These are phyloP conservation scores for Lizanozyma gosingica DNA, from an alignment of 1,139 yeast genomes.

Conservation along the genomic window DNA sequence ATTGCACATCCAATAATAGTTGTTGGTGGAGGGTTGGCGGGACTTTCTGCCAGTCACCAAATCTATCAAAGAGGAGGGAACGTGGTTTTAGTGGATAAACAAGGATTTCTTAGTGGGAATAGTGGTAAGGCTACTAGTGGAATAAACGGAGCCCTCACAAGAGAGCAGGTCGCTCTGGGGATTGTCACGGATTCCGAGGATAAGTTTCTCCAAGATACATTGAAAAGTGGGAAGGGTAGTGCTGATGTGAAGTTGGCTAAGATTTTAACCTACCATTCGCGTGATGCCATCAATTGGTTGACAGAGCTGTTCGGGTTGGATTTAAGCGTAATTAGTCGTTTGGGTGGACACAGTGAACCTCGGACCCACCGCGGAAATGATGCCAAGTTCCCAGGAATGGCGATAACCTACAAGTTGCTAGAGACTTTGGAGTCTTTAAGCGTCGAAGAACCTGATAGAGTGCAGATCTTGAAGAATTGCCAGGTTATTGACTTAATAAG, in stretches of 20 bases:
- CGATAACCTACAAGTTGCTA: slow-evolving; percentile 56
- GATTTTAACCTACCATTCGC: slow-evolving; percentile 37
- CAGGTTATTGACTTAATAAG: slow-evolving; percentile 47
- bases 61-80: slow-evolving; percentile 48
- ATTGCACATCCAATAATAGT: slow-evolving; percentile 38
- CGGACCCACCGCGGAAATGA: slow-evolving; percentile 68
- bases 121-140: slow-evolving; percentile 80
- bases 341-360: slow-evolving; percentile 69
- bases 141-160: slow-evolving; percentile 65
- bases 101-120: slow-evolving; percentile 63
- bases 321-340: slow-evolving; percentile 55
- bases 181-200: slow-evolving; percentile 46
- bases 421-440: slow-evolving; percentile 44
- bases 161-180: slow-evolving; percentile 43
- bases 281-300: slow-evolving; percentile 63
- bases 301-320: slow-evolving; percentile 52
- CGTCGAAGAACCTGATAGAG: slow-evolving; percentile 41
- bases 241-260: slow-evolving; percentile 48
- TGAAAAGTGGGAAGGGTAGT: slow-evolving; percentile 53
- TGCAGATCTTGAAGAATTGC: slow-evolving; percentile 42
- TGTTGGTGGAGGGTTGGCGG: slow-evolving; percentile 79
- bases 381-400: slow-evolving; percentile 67
- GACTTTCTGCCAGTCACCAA: slow-evolving; percentile 68
- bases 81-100: slow-evolving; percentile 54
- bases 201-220: slow-evolving; percentile 56